Evolutionary conservation across 2,329 filamentous ascomycete genomes (phyloP).

Genomic region (Calonectria pteridis): DNA sequence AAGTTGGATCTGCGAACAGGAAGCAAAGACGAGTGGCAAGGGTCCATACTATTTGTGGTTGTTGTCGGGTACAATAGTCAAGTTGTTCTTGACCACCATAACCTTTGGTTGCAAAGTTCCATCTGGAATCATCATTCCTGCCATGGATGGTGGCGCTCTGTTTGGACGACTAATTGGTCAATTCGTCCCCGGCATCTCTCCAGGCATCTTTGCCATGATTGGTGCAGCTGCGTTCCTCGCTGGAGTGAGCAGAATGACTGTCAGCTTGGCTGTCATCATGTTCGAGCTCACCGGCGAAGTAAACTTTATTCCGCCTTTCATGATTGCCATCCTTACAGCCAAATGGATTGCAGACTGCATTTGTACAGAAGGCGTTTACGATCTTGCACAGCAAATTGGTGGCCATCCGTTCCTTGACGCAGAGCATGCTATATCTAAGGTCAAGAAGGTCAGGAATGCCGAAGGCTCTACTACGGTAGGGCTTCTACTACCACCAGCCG

Average conservation of each 20-base stretch:
- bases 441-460: neutral
- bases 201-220: conserved; percentile 34
- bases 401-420: conserved; percentile 32
- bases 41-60: conserved; percentile 31
- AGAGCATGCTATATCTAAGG: conserved; percentile 11
- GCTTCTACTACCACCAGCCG: neutral
- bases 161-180: conserved; percentile 32
- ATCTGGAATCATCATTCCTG: conserved; percentile 33
- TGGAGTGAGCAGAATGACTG: conserved; percentile 34
- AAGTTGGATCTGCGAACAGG: conserved; percentile 33
- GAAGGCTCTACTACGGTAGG: conserved; percentile 24
- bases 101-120: conserved; percentile 36
- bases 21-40: conserved; percentile 18
- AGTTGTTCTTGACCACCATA: conserved; percentile 29
- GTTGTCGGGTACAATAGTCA: conserved; percentile 26
- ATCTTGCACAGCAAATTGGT: conserved; percentile 32
- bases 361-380: conserved; percentile 31
- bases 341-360: conserved; percentile 37
- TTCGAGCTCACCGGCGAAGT: conserved; percentile 32
- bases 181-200: conserved; percentile 24
- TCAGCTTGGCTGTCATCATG: conserved; percentile 36
- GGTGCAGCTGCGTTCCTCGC: conserved; percentile 33
- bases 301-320: conserved; percentile 34
- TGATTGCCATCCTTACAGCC: conserved; percentile 26
- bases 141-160: conserved; percentile 27